Evolutionary conservation across 805 yeast genomes (phyloP).

Genomic region (Candida methanosorbosa): DNA sequence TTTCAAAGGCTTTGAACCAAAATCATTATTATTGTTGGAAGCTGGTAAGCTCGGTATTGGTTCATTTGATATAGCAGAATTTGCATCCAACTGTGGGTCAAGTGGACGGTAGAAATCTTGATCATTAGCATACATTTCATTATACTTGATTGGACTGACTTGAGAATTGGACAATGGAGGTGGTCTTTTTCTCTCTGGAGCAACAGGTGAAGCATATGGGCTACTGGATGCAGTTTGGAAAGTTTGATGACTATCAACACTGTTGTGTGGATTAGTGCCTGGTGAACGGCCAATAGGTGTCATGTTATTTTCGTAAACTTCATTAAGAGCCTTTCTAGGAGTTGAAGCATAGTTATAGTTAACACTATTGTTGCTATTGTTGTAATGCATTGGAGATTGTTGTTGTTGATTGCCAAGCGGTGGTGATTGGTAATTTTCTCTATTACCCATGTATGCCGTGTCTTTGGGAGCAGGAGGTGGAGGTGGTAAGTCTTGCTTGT

Average conservation of each 20-base stretch:
- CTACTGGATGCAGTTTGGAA: too few relatives aligned
- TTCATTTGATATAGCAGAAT: neutral
- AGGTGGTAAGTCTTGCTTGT: neutral
- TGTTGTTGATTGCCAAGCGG: neutral
- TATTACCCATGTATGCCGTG: too few relatives aligned
- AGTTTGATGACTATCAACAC: neutral
- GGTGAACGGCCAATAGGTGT: neutral
- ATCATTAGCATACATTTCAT: neutral
- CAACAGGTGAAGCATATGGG: neutral
- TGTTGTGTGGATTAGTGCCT: neutral
- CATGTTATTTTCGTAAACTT: neutral
- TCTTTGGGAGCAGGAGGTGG: slow-evolving; percentile 1
- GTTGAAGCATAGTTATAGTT: neutral
- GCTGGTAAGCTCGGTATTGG: neutral
- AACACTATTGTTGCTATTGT: neutral
- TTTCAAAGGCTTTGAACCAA: neutral
- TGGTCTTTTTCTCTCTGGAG: neutral
- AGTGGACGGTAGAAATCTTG: neutral
- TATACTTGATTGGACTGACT: neutral
- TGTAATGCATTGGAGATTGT: too few relatives aligned
- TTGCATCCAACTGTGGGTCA: too few relatives aligned
- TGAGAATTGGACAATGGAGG: neutral
- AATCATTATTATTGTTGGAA: neutral
- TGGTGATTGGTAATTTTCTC: neutral
- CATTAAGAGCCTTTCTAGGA: neutral